Conservation (phyloP, 2,329 filamentous ascomycete genomes). For the Onygena corvina region DNA sequence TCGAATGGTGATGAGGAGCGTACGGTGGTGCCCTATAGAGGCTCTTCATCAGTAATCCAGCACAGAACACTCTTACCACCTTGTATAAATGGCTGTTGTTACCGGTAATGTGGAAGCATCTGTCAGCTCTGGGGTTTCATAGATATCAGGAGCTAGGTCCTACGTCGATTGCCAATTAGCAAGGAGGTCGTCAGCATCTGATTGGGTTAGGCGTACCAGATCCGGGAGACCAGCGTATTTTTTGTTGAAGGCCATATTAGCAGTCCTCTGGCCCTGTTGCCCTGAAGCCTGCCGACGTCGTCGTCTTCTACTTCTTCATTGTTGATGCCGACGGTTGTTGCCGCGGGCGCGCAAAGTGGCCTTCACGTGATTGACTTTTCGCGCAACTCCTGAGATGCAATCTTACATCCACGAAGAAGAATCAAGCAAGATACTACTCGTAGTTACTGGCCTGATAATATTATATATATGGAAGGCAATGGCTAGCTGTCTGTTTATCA, state of each 20-base stretch:
- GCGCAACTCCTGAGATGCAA: too few relatives aligned
- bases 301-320: neutral
- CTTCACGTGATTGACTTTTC: too few relatives aligned
- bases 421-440: too few relatives aligned
- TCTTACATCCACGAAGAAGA: too few relatives aligned
- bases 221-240: constrained; percentile 76
- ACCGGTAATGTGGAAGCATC: constrained; percentile 77
- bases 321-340: too few relatives aligned
- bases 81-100: constrained; percentile 17
- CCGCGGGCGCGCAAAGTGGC: too few relatives aligned
- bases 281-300: neutral
- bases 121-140: constrained; percentile 87
- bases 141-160: constrained; percentile 89
- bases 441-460: too few relatives aligned
- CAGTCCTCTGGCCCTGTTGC: constrained; percentile 13
- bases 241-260: constrained; percentile 57
- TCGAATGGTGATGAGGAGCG: constrained; percentile 47
- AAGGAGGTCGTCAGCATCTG: neutral
- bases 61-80: too few relatives aligned
- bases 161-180: constrained; percentile 27
- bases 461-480: too few relatives aligned
- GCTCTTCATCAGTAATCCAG: neutral
- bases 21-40: constrained; percentile 40
- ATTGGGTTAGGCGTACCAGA: constrained; percentile 56
- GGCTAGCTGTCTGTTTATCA: too few relatives aligned